phyloP scores from a whole-genome alignment of 2,329 filamentous ascomycete genomes.

The Aschersonia sp. region DNA sequence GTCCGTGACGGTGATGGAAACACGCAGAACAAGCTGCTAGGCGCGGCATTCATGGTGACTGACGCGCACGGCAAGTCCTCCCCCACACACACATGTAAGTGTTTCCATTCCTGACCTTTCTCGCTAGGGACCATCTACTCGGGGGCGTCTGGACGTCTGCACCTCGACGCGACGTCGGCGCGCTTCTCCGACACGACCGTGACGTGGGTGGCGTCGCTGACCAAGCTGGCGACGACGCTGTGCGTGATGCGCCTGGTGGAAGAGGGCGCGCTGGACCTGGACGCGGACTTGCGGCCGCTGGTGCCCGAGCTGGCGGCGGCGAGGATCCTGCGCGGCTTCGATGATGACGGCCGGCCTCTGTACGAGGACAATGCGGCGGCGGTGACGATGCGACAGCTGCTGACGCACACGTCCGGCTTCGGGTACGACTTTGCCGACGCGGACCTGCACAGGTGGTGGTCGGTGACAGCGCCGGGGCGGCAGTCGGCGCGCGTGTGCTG shows the following conservation, averaged over 20 bases:
- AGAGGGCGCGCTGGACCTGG: constrained; percentile 16
- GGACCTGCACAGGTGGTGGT: constrained; percentile 23
- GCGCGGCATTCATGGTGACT: constrained; percentile 20
- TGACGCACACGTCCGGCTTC: constrained; percentile 35
- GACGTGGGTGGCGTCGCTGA: constrained; percentile 25
- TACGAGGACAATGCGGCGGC: constrained; percentile 20
- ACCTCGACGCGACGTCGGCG: constrained; percentile 12
- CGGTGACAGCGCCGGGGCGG: constrained; percentile 14
- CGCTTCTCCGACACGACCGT: constrained; percentile 19
- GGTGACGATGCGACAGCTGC: constrained; percentile 27
- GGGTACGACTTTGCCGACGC: constrained; percentile 27
- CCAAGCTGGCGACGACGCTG: constrained; percentile 24
- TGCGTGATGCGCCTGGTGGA: constrained; percentile 26
- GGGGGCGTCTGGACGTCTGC: constrained; percentile 20
- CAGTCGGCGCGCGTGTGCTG: constrained; percentile 13
- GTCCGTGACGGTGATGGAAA: constrained; percentile 13
- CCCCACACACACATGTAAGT: neutral
- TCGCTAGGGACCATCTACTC: constrained; percentile 18
- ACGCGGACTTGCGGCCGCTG: constrained; percentile 19
- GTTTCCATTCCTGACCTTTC: neutral
- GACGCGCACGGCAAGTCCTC: constrained; percentile 14
- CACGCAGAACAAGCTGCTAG: constrained; percentile 18
- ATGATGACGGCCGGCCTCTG: constrained; percentile 18
- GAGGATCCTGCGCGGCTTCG: constrained; percentile 23
- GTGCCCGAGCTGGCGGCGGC: constrained; percentile 19